These are phyloP conservation scores for Rhizopogon roseolus DNA, from an alignment of 768 basidiomycete species.

Conservation along the genomic window DNA sequence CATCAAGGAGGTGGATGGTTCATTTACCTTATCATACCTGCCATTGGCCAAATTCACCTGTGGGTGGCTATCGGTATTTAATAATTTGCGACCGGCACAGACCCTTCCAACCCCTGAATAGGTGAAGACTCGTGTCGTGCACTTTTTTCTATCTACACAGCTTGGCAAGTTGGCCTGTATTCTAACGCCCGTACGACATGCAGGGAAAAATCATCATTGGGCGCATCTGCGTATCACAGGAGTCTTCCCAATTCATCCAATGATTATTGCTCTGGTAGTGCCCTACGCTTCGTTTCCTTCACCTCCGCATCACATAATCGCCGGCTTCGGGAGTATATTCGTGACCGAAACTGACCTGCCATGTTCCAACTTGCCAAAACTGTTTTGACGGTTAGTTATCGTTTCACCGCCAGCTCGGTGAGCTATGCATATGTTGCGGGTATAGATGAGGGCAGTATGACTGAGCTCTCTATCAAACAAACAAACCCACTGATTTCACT, in stretches of 20 bases:
- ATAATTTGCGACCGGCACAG: background rate
- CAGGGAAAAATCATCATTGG: background rate
- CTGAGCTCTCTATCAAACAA: background rate
- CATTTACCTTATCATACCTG: background rate
- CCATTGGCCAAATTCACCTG: background rate
- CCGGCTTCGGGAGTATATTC: background rate
- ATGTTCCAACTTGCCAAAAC: background rate
- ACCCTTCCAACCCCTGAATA: background rate
- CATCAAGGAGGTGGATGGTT: background rate
- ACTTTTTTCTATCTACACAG: background rate
- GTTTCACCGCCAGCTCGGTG: background rate
- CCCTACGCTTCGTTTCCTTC: background rate
- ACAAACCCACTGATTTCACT: background rate
- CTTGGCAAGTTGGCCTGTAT: background rate
- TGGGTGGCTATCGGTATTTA: background rate
- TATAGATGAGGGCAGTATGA: background rate
- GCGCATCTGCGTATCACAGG: background rate
- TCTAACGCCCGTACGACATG: background rate
- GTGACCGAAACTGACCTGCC: background rate
- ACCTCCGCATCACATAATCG: background rate
- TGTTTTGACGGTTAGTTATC: background rate
- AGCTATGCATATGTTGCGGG: too few species aligned
- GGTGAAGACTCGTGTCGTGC: background rate
- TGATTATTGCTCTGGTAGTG: background rate
- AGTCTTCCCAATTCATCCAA: background rate